Conservation (phyloP, 768 basidiomycete genomes). For the Daedaleopsis sinensis region DNA sequence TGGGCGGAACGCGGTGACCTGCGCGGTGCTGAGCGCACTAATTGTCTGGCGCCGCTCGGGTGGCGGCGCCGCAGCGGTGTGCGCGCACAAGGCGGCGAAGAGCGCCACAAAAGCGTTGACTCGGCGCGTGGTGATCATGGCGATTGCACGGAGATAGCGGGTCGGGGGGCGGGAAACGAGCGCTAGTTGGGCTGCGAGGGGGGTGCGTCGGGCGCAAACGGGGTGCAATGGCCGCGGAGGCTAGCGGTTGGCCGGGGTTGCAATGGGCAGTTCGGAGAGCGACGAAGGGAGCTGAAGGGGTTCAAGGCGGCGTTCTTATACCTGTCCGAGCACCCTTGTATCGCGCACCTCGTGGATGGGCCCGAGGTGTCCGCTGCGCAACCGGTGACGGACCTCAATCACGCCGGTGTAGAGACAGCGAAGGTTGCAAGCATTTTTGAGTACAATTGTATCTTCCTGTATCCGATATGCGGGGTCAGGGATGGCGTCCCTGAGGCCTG, state of each 20-base stretch:
- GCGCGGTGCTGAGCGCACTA: conserved; percentile 23
- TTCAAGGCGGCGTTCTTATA: not conserved
- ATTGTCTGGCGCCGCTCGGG: conserved; percentile 20
- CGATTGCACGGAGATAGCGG: not conserved
- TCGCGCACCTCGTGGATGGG: too few relatives aligned
- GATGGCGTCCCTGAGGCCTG: not conserved
- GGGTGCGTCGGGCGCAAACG: too few relatives aligned
- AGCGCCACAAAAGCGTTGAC: not conserved
- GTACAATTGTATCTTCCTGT: not conserved
- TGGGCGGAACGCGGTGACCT: conserved; percentile 31
- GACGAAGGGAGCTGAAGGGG: too few relatives aligned
- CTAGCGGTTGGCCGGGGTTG: not conserved
- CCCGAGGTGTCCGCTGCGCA: too few relatives aligned
- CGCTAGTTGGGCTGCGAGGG: not conserved
- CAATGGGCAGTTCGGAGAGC: not conserved
- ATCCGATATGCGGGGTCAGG: not conserved
- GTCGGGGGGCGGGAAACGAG: not conserved
- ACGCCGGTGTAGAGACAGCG: not conserved
- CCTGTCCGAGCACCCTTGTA: not conserved
- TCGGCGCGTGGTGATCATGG: not conserved
- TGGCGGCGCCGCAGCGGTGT: conserved; percentile 1
- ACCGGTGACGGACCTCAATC: too few relatives aligned
- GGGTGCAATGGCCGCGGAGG: too few relatives aligned
- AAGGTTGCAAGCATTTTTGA: not conserved
- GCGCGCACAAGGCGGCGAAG: not conserved